Evolutionary conservation across 805 yeast species (phyloP), one percentile per base, ranked within the genome.

Genomic region (Cyberlindnera euphorbiiphila): DNA sequence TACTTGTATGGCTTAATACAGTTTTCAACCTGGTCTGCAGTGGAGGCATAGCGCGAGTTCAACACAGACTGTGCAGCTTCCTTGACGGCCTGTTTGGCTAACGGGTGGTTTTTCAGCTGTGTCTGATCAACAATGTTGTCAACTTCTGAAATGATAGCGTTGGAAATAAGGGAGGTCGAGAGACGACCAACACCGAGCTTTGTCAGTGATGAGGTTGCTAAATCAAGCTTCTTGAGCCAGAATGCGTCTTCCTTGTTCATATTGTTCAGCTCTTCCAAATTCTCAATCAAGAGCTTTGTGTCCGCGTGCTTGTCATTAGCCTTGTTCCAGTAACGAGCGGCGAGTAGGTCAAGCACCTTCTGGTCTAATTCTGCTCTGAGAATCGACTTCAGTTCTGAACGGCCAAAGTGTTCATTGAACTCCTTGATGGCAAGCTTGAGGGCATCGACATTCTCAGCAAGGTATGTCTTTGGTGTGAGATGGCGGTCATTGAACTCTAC

Each of bases 1-100:
- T 91, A 93, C 64, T 93, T 93, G 66, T 83, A 93, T 3, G 99
- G 99, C 59, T 93, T 93, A 54, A 93, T 91, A 64, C 98, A 89
- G 61, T 94, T 93, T 55, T 93, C 99, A 6, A 93, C 98, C 60
- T 93, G 99, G 59, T 94, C 99, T 0, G 98, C 95, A 0, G 98
- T 91, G 1, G 95, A 81, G 47, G 80, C 85, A 57, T 74, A 93
- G 47, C 91, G 78, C 19, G 84, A 65, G 46, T 80, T 80, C 45
- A 93, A 67, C 6, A 93, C 95, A 17, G 79, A 68, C 22, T 75
- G 71, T 0, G 96, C 95, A 3, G 97, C 95, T 27, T 87, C 95
- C 36, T 74, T 76, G 9, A 93, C 88, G 3, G 86, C 81, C 29
- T 77, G 75, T 49, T 78, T 78, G 4, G 95, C 94, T 61, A 84